These are phyloP conservation scores for Sextonia rubra DNA, from an alignment of 164 flowering plant genomes.

Conservation along the genomic window DNA sequence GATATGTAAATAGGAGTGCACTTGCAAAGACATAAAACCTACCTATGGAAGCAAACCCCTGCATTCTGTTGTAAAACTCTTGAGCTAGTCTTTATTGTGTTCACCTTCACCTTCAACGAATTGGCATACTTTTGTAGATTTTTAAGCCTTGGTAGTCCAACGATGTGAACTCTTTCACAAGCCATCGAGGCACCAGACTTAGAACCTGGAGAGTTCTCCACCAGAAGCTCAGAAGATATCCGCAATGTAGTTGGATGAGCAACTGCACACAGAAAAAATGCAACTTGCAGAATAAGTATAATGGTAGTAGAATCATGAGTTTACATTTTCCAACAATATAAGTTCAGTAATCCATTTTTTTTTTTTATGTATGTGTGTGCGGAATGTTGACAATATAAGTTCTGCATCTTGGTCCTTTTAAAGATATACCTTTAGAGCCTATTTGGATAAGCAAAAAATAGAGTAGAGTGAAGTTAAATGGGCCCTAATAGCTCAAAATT, in stretches of 20 bases:
- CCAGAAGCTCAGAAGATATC: slow-evolving; percentile 40
- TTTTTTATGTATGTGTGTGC: too few species aligned
- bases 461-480: too few species aligned
- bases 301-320: background rate
- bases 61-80: slow-evolving; percentile 27
- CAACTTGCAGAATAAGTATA: background rate
- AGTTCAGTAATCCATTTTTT: background rate
- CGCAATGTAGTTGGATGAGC: slow-evolving; percentile 31
- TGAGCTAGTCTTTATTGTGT: slow-evolving; percentile 26
- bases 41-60: slow-evolving; percentile 89
- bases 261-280: slow-evolving; percentile 30
- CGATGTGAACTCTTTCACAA: slow-evolving; percentile 62
- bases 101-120: slow-evolving; percentile 48
- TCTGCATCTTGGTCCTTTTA: too few species aligned
- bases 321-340: background rate
- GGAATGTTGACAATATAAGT: too few species aligned
- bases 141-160: slow-evolving; percentile 59
- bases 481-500: too few species aligned
- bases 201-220: slow-evolving; percentile 54
- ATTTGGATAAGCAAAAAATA: too few species aligned
- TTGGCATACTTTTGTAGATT: slow-evolving; percentile 54
- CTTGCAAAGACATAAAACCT: slow-evolving; percentile 17
- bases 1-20: too few species aligned
- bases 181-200: slow-evolving; percentile 41
- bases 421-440: too few species aligned